Evolutionary conservation across 2,329 filamentous ascomycete species (phyloP).

Genomic region (Daldinia sp.): DNA sequence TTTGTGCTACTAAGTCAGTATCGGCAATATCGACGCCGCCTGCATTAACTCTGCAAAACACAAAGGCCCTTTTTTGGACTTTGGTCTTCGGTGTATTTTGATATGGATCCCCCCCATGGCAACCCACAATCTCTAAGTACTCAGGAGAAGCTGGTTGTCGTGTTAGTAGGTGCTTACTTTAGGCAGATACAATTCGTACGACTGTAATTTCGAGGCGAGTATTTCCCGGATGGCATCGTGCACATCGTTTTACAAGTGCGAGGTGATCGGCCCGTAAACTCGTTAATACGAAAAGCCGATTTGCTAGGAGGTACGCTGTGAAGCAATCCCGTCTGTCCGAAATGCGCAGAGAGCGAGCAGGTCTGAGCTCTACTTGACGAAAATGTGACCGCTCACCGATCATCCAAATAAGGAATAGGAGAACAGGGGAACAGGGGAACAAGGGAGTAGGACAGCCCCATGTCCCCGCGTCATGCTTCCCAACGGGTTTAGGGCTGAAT

Average conservation of each 20-base stretch:
- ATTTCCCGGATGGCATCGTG: not conserved
- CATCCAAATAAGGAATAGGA: constrained; percentile 27
- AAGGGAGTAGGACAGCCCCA: constrained; percentile 12
- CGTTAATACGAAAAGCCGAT: constrained; percentile 12
- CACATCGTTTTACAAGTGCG: constrained; percentile 3
- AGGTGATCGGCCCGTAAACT: constrained; percentile 19
- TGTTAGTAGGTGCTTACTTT: constrained; percentile 17
- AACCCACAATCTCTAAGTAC: constrained; percentile 4
- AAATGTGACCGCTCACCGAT: constrained; percentile 34
- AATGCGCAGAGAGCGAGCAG: constrained; percentile 12
- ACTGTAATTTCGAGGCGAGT: not conserved
- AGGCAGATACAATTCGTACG: constrained; percentile 21
- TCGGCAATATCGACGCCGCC: constrained; percentile 27
- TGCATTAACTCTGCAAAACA: constrained; percentile 21
- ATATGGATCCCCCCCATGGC: constrained; percentile 23
- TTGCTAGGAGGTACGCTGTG: constrained; percentile 15
- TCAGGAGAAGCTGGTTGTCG: not conserved
- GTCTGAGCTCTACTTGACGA: constrained; percentile 4
- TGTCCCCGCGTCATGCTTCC: constrained; percentile 30
- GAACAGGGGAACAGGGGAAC: not conserved
- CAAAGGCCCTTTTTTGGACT: constrained; percentile 9
- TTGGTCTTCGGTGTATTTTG: not conserved
- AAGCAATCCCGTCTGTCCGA: constrained; percentile 19
- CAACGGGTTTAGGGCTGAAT: constrained; percentile 37
- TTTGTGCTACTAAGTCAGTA: constrained; percentile 2